Percentiles rank a stretch among this genome's conserved stretches.
phyloP scores from a whole-genome alignment of 768 basidiomycete species.

The Trametes sanguinea region DNA sequence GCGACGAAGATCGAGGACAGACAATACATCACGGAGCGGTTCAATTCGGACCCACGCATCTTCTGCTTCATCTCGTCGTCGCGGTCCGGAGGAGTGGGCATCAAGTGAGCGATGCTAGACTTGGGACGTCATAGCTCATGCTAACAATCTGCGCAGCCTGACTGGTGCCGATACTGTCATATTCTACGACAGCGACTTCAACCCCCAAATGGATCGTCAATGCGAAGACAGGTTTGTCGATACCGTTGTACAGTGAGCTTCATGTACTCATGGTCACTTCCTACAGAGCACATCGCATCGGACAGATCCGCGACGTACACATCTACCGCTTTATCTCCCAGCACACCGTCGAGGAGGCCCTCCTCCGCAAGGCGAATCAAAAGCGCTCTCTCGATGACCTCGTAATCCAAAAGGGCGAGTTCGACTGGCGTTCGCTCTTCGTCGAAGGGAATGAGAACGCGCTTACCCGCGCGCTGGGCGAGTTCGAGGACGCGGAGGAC shows the following conservation, averaged over 20 bases:
- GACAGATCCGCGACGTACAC: constrained; percentile 94
- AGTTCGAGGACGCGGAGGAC: constrained; percentile 89
- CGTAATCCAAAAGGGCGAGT: constrained; percentile 92
- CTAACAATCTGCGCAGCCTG: constrained; percentile 47
- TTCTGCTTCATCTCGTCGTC: constrained; percentile 91
- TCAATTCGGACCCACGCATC: constrained; percentile 74
- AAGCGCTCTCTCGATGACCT: constrained; percentile 89
- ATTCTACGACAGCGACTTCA: constrained; percentile 97
- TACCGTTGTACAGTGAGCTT: not conserved
- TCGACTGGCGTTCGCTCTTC: constrained; percentile 90
- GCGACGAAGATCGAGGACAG: constrained; percentile 95
- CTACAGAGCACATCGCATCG: constrained; percentile 91
- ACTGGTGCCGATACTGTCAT: constrained; percentile 94
- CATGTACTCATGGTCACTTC: constrained; percentile 2
- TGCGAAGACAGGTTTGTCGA: constrained; percentile 83
- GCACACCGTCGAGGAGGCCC: constrained; percentile 93
- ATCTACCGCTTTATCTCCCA: constrained; percentile 93
- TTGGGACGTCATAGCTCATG: constrained; percentile 9
- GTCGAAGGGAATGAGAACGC: constrained; percentile 56
- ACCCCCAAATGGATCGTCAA: constrained; percentile 96
- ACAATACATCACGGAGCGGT: constrained; percentile 86
- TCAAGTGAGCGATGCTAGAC: constrained; percentile 64
- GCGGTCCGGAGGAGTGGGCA: constrained; percentile 84
- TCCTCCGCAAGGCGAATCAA: constrained; percentile 97
- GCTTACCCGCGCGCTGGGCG: constrained; percentile 73